Evolutionary conservation across 345 rosid species (phyloP), one percentile per base, ranked within the genome.

Genomic region (Rubroshorea leprosula): DNA sequence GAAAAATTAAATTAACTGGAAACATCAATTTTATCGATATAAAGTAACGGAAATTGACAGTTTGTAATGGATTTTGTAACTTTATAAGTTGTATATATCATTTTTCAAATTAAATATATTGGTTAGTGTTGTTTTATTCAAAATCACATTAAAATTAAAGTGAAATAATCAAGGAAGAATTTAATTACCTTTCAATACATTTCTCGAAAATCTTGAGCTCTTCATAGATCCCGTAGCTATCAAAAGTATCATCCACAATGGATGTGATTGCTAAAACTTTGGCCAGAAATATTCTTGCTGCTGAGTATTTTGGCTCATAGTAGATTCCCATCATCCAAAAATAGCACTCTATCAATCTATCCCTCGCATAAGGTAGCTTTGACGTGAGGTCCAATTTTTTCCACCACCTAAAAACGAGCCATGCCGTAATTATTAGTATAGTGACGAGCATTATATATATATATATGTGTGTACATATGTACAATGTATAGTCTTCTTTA

Each of bases 201-300:
- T 46, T 3, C 0, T 54, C 57, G 15, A 72, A 66, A 22, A 59
- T 55, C 15, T 62, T 47, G 31, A 74, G 61, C 25, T 74, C 79
- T 22, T 74, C 72, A n/a, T n/a, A 6, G n/a, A 66, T 78, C 0
- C 70, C 81, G 39, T 68, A 64, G 1, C n/a, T 66, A 54, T 77
- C 76, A 19, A 41, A 75, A 0, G 25, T 63, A 53, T 67, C 66
- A 2, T 77, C 64, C 0, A 71, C 20, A 13, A 74, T 18, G 0
- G 68, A 45, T 13, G 26, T 1, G n/a, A 65, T 15, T 3, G 50
- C 55, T 5, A 56, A 16, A 1, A 71, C 53, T 71, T 68, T 68
- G 54, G 75, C 63, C 0, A 66, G 3, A 0, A 68, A 24, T 16
- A n/a, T 54, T 53, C 81, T 60, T 1, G 63, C 57, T 2, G 52